phyloP scores from a whole-genome alignment of 2,329 filamentous ascomycete species.

The Ophiosphaerella korrae region DNA sequence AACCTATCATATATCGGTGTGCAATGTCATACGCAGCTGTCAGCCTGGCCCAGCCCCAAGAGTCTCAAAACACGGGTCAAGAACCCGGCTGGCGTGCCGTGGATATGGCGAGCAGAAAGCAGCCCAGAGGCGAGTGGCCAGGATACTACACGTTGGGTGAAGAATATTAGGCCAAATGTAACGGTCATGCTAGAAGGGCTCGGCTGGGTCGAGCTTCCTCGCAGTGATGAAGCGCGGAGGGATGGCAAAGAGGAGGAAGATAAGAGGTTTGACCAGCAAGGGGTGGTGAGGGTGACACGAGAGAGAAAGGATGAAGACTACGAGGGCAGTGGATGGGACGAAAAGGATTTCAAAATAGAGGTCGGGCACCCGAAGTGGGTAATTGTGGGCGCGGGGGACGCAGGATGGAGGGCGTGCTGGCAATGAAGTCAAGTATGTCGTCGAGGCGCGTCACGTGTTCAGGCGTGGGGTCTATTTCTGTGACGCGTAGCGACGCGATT shows the following conservation, averaged over 20 bases:
- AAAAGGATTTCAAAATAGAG: not conserved
- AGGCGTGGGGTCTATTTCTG: not conserved
- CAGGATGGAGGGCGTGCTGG: not conserved
- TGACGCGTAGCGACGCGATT: too few species aligned
- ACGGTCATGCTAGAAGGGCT: not conserved
- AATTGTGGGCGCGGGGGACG: not conserved
- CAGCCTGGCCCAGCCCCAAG: too few species aligned
- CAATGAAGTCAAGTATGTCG: not conserved
- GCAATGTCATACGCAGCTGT: too few species aligned
- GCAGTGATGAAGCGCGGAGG: not conserved
- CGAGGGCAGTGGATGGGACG: not conserved
- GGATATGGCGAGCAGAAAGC: too few species aligned
- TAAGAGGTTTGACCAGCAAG: not conserved
- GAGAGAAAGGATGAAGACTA: not conserved
- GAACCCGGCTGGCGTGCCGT: too few species aligned
- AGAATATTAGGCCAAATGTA: too few species aligned
- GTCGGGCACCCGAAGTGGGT: not conserved
- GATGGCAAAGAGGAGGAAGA: too few species aligned
- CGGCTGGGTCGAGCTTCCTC: not conserved
- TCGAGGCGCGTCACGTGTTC: not conserved
- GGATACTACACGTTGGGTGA: too few species aligned
- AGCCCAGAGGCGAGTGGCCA: too few species aligned
- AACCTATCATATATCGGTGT: too few species aligned
- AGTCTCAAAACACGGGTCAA: too few species aligned
- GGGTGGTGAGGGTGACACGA: not conserved